Base-by-base conservation (phyloP, 1,284 basidiomycete species). In the Exobasidium rhododendri region DNA sequence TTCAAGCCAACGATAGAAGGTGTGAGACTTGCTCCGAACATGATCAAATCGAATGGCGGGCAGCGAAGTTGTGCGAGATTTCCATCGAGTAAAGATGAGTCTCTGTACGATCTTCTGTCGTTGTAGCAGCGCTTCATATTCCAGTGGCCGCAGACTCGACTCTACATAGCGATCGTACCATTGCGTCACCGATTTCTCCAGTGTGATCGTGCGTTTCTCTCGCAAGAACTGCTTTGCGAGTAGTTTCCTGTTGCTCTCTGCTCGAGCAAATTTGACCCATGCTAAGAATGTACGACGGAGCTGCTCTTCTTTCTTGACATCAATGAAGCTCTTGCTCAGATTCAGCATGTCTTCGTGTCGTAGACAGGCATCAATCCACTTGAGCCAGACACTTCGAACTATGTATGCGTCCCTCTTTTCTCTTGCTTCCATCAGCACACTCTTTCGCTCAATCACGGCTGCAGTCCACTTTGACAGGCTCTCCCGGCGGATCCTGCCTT, bases 21-120 rank as follows among this genome's bases (percentile, higher is more conserved):
- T 60, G 0, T 17, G 29, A 3, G 59, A 54, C 30, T 64, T 67
- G 32, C 69, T 61, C 29, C 56, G 45, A 1, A 52, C 40, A 32
- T 71, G 68, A 11, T 67, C 61, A 63, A 71, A 56, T 7, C 62
- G 59, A 14, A 73, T 59, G 1, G 69, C 71, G 0, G 71, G 69
- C 1, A 73, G 55, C 26, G 59, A 17, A 0, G 28, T 47, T 13
- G 71, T 71, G 13, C 53, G 45, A 1, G 58, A 53, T 43, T 66
- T 53, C 71, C 71, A 73, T 1, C n/a, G 20, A 0, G 60, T 32
- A 4, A 73, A 20, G 0, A 44, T 54, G 56, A 58, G 56, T 4
- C 10, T 56, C 45, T 67, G n/a, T 0, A 52, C 61, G 1, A 63
- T 54, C 29, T 64, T 58, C 22, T 73, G 70, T 20, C 70, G 52